A percentile compares a stretch with the other conserved stretches of the same genome.
Evolutionary conservation across 768 basidiomycete species (phyloP).

Genomic region (Serendipita sp.): DNA sequence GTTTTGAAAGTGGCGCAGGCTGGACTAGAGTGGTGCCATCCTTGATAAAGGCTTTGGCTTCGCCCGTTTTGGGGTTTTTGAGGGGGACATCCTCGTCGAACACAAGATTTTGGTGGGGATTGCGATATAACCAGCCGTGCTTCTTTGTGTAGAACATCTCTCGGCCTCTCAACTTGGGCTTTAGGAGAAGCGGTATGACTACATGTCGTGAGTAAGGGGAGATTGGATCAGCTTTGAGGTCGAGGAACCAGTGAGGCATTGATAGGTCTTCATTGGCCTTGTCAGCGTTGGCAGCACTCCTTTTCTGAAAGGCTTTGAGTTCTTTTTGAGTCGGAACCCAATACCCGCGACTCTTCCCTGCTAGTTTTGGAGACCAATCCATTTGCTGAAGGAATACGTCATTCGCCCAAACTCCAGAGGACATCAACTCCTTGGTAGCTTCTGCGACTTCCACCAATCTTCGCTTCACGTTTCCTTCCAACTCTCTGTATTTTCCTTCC

Average conservation of each 20-base stretch:
- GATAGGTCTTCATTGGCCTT: conserved; percentile 1
- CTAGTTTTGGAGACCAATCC: conserved; percentile 86
- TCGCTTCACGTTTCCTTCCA: conserved; percentile 45
- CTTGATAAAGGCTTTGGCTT: conserved; percentile 15
- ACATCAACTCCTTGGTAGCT: conserved; percentile 33
- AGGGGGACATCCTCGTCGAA: neutral
- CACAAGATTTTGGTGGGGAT: neutral
- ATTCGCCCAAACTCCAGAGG: conserved; percentile 39
- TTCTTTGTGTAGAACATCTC: conserved; percentile 35
- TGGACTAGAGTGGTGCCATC: conserved; percentile 33
- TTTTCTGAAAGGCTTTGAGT: neutral
- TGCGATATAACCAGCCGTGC: conserved; percentile 40
- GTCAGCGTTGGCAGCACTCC: neutral
- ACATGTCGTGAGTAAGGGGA: conserved; percentile 28
- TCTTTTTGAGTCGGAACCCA: conserved; percentile 15
- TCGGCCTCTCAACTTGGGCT: conserved; percentile 39
- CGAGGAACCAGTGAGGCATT: conserved; percentile 42
- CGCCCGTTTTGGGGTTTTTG: neutral
- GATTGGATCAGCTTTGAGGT: conserved; percentile 28
- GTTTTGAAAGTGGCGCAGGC: conserved; percentile 23
- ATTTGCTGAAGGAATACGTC: conserved; percentile 81
- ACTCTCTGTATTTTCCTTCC: conserved; percentile 54
- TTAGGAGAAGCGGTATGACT: conserved; percentile 52
- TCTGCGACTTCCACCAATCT: conserved; percentile 55
- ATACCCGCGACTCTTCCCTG: conserved; percentile 51